These are phyloP conservation scores for Thelonectria rubi DNA, from an alignment of 2,329 filamentous ascomycete genomes.

Conservation along the genomic window DNA sequence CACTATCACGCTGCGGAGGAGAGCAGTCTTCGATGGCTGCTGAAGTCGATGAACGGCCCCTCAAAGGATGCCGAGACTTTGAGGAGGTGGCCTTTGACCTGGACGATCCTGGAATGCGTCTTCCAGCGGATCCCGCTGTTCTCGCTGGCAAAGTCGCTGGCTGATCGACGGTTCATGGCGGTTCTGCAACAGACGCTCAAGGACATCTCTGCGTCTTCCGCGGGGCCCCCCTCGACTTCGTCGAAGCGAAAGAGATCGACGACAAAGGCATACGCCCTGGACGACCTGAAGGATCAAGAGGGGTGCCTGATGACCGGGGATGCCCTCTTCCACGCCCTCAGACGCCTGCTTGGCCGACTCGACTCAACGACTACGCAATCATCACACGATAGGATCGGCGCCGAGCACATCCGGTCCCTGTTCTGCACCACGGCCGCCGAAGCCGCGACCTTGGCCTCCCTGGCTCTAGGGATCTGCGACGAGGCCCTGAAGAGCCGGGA, in stretches of 20 bases:
- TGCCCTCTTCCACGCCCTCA: conserved; percentile 59
- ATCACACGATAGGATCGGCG: conserved; percentile 60
- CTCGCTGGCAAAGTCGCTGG: conserved; percentile 75
- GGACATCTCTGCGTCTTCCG: conserved; percentile 57
- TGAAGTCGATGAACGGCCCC: conserved; percentile 66
- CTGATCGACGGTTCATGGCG: conserved; percentile 72
- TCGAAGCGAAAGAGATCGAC: conserved; percentile 59
- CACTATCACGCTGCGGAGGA: conserved; percentile 64
- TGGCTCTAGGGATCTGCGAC: conserved; percentile 57
- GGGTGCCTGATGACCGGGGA: conserved; percentile 58
- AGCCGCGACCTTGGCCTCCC: conserved; percentile 55
- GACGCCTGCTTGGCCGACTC: conserved; percentile 57
- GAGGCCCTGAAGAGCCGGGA: conserved; percentile 47
- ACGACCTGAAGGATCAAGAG: conserved; percentile 49
- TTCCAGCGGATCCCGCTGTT: conserved; percentile 73
- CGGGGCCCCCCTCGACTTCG: conserved; percentile 39
- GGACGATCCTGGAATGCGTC: conserved; percentile 69
- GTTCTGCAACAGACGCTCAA: conserved; percentile 73
- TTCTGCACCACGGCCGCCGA: conserved; percentile 62
- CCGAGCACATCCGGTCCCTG: conserved; percentile 66
- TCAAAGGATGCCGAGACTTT: conserved; percentile 59
- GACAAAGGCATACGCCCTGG: conserved; percentile 50
- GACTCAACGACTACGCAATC: conserved; percentile 46
- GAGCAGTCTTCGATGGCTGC: conserved; percentile 68
- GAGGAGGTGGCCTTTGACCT: conserved; percentile 65